Base-by-base conservation (phyloP, 495 filamentous ascomycete species). In the Neurospora discreta region DNA sequence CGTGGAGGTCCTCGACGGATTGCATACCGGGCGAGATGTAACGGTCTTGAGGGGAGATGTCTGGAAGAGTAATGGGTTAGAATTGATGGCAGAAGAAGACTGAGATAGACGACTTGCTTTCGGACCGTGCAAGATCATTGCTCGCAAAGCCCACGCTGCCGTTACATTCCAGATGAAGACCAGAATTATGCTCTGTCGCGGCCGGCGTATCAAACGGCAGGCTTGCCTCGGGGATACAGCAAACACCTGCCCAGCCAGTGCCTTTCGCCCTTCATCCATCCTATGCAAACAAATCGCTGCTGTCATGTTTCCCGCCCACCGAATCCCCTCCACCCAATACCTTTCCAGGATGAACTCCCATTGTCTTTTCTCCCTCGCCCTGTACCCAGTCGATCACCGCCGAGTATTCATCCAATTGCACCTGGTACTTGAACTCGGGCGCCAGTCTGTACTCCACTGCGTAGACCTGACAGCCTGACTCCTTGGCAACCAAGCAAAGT, bases 241-340 rank as follows among this genome's bases (percentile, higher is more conserved):
- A 82, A 68, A 3, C n/a, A 84, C 71, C 69, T 81, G 77, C 0
- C 74, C 80, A 0, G 71, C 72, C 10, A 81, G 39, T 0, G 75
- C 70, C 69, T 73, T 70, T 40, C 71, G 74, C 0, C 76, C 77
- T 26, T 75, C 52, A 46, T 80, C 77, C 8, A 73, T 72, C 3
- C 78, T 74, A 1, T 75, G 76, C 11, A 82, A 69, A 23, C 76
- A 76, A 1, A 80, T n/a, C 0, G 79, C 79, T 9, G 80, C 78
- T 0, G 77, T 82, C 77, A 83, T 79, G 65, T 81, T 81, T 82
- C 1, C 81, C 80, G 2, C 80, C 82, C 0, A 77, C 80, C 1
- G 74, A 78, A 69, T 83, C 80, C 18, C 81, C 81, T 1, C 77
- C 79, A 0, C 78, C 81, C 18, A 74, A 72, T 5, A 81, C 69